These are phyloP conservation scores for Austroboletus festivus DNA, from an alignment of 768 basidiomycete species.

Conservation along the genomic window DNA sequence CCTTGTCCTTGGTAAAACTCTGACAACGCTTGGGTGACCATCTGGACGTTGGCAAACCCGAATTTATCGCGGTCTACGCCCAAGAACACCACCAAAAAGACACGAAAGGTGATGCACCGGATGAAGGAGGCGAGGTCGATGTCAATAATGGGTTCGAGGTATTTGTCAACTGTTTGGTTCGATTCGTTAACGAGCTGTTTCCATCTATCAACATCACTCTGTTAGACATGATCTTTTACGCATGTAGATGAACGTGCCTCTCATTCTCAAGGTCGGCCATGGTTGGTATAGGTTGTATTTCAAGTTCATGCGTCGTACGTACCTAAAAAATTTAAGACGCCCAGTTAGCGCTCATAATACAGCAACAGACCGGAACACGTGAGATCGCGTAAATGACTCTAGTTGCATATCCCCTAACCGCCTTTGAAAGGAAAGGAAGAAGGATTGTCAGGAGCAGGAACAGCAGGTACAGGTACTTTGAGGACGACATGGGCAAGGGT, in stretches of 20 bases:
- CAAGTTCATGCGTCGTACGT: no score
- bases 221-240: slow-evolving; percentile 4
- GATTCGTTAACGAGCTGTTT: slow-evolving; percentile 10
- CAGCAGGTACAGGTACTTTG: slow-evolving; percentile 16
- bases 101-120: slow-evolving; percentile 42
- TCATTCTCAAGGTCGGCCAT: slow-evolving; percentile 3
- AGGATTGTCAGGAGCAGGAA: slow-evolving; percentile 9
- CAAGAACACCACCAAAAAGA: slow-evolving; percentile 43
- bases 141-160: slow-evolving; percentile 10
- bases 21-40: slow-evolving; percentile 42
- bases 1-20: slow-evolving; percentile 30
- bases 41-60: slow-evolving; percentile 29
- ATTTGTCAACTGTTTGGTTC: slow-evolving; percentile 5
- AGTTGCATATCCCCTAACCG: neutral
- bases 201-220: slow-evolving; percentile 12
- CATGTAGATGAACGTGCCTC: slow-evolving; percentile 13
- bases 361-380: slow-evolving; percentile 12
- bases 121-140: slow-evolving; percentile 39
- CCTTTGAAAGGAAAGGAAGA: neutral
- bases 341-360: neutral
- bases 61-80: slow-evolving; percentile 24
- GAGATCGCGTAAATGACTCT: slow-evolving; percentile 4
- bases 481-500: slow-evolving; percentile 10
- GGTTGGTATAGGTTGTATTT: slow-evolving; percentile 5
- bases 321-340: slow-evolving; percentile 7